Evolutionary conservation across 73 alveolate genomes (phyloP), one percentile per base, ranked within the genome.

Genomic region (Blepharisma stoltei): DNA sequence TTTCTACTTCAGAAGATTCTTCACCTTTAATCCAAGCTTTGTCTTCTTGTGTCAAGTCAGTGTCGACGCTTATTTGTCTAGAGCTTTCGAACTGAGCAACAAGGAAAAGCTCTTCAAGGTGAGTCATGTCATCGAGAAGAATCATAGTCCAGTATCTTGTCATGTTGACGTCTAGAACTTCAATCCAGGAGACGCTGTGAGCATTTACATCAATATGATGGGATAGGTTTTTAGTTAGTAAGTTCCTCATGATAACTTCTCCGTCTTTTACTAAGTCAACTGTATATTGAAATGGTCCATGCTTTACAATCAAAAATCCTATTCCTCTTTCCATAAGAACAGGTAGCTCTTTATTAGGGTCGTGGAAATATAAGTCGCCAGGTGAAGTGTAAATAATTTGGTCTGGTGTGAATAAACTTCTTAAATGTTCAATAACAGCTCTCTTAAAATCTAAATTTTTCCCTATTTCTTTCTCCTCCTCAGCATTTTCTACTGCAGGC

Each of bases 331-430:
- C 65, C 11, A 53, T 69, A 38, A 23, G 45, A n/a, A 69, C 60
- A 14, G 55, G 55, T 2, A 8, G 11, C 21, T 23, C 21, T 37
- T 18, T 7, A 25, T 44, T 44, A 44, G 79, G 65, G 41, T 43
- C 79, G 5, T 14, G 65, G 32, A 69, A 14, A 69, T 37, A 69
- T 43, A 69, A 69, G 27, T 69, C 65, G 4, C 76, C 79, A n/a
- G 79, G 45, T 1, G 67, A 44, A 11, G 27, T 46, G 5, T 14
- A 69, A 9, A 69, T 7, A 69, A 69, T 69, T n/a, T 14, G 23
- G 45, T 69, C 79, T 14, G 79, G 79, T 44, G 79, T 37, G 65
- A 14, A 69, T 25, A 69, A 69, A 69, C 2, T 18, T 14, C 65
- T 69, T 4, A 69, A 44, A 38, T 9, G 32, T 14, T 23, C 75